Evolutionary conservation across 1,284 basidiomycete genomes (phyloP), one percentile per base, ranked within the genome.

Genomic region (Cystobasidium pallidum): DNA sequence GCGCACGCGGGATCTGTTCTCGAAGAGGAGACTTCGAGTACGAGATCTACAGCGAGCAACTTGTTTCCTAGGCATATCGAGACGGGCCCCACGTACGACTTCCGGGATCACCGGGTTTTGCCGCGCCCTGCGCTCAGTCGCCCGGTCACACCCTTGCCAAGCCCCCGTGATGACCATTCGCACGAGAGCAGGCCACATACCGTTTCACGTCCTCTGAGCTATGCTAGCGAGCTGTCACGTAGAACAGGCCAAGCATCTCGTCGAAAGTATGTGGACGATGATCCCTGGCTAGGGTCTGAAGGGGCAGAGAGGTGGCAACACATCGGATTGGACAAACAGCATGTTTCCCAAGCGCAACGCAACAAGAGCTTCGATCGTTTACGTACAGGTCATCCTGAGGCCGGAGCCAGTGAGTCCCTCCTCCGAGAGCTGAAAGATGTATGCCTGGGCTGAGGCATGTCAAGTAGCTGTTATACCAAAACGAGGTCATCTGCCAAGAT

Each of bases 251-350:
- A 21, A 32, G 36, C 43, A 15, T 19, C 21, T 6, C 36, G 30
- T 19, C 39, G n/a, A 6, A 43, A 32, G n/a, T 19, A n/a, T n/a
- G 8, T 13, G 7, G 58, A 61, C 24, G 21, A 61, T 30, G 58
- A 61, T 19, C 58, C 39, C 30, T 61, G 58, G 58, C 39, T 61
- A 15, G 34, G 58, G n/a, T 61, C 58, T 19, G 39, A 61, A 10
- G 32, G 21, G 7, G 17, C n/a, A 8, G 58, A 61, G 39, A 61
- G 32, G 6, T 61, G 58, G 58, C 13, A 32, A 24, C 11, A 28
- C 15, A 28, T 43, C 2, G 15, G n/a, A 2, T 13, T 61, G 28
- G 54, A 57, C 19, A 10, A 17, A 17, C 30, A 21, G 24, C 10
- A 34, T 17, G 54, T 32, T 36, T 57, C 15, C 30, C 28, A 58